A percentile compares a stretch with the other conserved stretches of the same genome.
These are phyloP conservation scores for Ceratocystis variospora DNA, from an alignment of 2,329 filamentous ascomycete genomes.

Conservation along the genomic window DNA sequence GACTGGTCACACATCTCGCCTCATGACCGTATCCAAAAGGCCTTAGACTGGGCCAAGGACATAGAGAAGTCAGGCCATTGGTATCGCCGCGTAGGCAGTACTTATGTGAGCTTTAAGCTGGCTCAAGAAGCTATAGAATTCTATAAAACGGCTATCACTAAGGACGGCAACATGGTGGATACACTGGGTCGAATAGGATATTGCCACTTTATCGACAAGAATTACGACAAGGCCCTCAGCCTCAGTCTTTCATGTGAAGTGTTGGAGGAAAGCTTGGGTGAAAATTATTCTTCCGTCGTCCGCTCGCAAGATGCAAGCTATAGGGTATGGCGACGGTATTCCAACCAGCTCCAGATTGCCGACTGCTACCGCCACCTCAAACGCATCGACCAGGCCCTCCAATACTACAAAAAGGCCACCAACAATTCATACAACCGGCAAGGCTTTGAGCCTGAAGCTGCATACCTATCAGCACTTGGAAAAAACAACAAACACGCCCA, in stretches of 20 bases:
- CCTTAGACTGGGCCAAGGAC: conserved; percentile 27
- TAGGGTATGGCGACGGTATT: conserved; percentile 30
- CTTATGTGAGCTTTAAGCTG: conserved; percentile 28
- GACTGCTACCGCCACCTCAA: conserved; percentile 27
- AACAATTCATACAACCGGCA: conserved; percentile 23
- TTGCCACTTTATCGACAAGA: conserved; percentile 28
- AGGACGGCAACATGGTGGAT: conserved; percentile 29
- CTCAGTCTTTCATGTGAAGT: conserved; percentile 28
- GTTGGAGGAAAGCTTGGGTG: conserved; percentile 23
- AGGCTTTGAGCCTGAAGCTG: conserved; percentile 29
- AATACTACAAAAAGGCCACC: conserved; percentile 29
- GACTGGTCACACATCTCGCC: conserved; percentile 29
- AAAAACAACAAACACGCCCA: conserved; percentile 28
- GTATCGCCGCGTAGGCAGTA: conserved; percentile 30
- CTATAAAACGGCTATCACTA: conserved; percentile 28
- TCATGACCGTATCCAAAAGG: conserved; percentile 27
- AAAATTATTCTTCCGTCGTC: conserved; percentile 4
- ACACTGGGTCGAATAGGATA: conserved; percentile 31
- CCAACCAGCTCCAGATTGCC: conserved; percentile 30
- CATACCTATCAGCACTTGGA: conserved; percentile 28
- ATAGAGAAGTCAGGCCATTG: conserved; percentile 28
- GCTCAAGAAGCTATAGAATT: conserved; percentile 27
- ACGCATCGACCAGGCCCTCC: conserved; percentile 26
- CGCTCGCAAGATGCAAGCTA: conserved; percentile 22
- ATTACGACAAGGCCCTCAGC: conserved; percentile 27